Percentiles rank a stretch among this genome's conserved stretches.
Evolutionary conservation across 2,329 filamentous ascomycete genomes (phyloP).

Genomic region (Cladosporium sp.): DNA sequence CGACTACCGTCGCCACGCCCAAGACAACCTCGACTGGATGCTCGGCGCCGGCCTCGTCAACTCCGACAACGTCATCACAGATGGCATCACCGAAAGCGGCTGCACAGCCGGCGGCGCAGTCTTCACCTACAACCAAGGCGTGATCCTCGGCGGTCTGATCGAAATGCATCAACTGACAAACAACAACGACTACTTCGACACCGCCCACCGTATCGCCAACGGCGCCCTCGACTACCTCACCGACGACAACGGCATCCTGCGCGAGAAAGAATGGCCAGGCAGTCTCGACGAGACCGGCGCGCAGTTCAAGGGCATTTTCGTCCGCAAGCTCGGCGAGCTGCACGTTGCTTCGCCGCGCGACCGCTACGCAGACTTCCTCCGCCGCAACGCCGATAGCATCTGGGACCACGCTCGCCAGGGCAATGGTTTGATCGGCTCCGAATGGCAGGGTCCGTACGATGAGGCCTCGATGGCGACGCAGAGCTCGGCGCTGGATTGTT

Average conservation of each 20-base stretch:
- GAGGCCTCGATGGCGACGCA: constrained; percentile 55
- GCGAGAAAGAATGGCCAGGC: constrained; percentile 26
- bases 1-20: constrained; percentile 43
- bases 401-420: constrained; percentile 56
- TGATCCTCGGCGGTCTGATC: constrained; percentile 54
- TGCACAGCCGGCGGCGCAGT: constrained; percentile 39
- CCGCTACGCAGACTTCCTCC: constrained; percentile 51
- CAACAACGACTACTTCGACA: constrained; percentile 26
- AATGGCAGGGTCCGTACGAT: constrained; percentile 58
- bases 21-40: constrained; percentile 49
- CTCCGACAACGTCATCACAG: constrained; percentile 41
- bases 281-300: constrained; percentile 39
- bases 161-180: constrained; percentile 45
- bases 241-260: constrained; percentile 34
- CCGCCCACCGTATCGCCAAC: constrained; percentile 33
- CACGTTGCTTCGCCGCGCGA: constrained; percentile 46
- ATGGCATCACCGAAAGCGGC: constrained; percentile 39
- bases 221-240: constrained; percentile 35
- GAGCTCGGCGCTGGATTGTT: constrained; percentile 59
- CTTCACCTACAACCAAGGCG: constrained; percentile 58
- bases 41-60: constrained; percentile 45
- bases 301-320: constrained; percentile 69
- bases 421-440: constrained; percentile 47
- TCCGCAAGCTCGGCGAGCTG: constrained; percentile 59
- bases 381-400: constrained; percentile 58